phyloP scores from a whole-genome alignment of 2,329 filamentous ascomycete genomes.

The Talaromyces albobiverticillius region DNA sequence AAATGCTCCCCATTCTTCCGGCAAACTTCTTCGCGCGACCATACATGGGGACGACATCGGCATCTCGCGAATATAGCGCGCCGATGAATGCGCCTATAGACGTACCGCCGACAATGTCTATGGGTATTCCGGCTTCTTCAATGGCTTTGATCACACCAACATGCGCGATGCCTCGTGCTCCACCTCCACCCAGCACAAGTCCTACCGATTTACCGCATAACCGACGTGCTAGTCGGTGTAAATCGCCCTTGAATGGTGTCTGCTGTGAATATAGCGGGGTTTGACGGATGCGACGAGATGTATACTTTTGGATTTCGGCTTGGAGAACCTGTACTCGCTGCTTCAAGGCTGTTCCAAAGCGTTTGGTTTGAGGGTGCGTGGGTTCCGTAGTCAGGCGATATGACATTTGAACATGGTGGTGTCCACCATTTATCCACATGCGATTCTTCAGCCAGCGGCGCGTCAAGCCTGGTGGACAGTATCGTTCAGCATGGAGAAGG shows the following conservation, averaged over 20 bases:
- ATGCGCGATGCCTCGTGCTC: conserved; percentile 86
- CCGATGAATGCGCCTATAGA: conserved; percentile 96
- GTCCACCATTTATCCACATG: conserved; percentile 96
- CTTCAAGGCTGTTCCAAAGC: conserved; percentile 81
- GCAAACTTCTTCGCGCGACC: conserved; percentile 96
- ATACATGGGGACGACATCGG: conserved; percentile 95
- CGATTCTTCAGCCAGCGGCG: conserved; percentile 87
- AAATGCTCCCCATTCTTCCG: conserved; percentile 97
- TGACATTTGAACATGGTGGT: conserved; percentile 96
- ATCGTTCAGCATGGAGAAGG: conserved; percentile 82
- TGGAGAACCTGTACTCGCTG: conserved; percentile 91
- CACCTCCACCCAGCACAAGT: conserved; percentile 88
- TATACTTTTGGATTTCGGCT: conserved; percentile 97
- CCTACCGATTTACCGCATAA: conserved; percentile 94
- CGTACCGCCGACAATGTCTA: conserved; percentile 92
- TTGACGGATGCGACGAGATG: conserved; percentile 85
- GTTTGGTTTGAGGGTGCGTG: conserved; percentile 69
- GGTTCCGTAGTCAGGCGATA: conserved; percentile 75
- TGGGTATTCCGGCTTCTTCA: conserved; percentile 93
- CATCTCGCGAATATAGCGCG: conserved; percentile 90
- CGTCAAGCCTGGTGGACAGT: conserved; percentile 79
- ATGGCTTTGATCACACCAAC: conserved; percentile 92
- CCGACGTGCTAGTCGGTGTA: conserved; percentile 84
- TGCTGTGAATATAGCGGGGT: conserved; percentile 87
- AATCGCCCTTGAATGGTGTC: conserved; percentile 92